Evolutionary conservation across 495 filamentous ascomycete species (phyloP), one percentile per base, ranked within the genome.

Genomic region (Penicillium waksmanii): DNA sequence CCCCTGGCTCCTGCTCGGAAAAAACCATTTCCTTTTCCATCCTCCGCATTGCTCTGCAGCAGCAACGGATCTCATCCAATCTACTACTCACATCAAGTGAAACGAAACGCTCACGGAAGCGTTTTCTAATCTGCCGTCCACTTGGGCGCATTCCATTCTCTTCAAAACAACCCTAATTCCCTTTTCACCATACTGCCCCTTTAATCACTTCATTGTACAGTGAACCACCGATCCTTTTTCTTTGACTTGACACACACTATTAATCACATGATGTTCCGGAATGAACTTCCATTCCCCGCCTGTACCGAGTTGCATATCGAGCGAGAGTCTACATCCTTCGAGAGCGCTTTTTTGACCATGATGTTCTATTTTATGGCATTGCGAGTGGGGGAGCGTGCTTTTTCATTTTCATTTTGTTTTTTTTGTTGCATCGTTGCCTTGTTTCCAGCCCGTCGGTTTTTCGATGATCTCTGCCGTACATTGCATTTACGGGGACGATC

Each of bases 151-250:
- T 66, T 69, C 71, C 64, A 63, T 67, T 65, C 68, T 60, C 44
- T 64, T 68, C 51, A 47, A 55, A 47, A 12, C 11, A 12, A 12
- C 36, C 54, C 56, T 63, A 59, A 62, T 68, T 62, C 53, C 53
- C 51, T 65, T 62, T 62, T 63, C 54, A 51, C 61, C 38, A 55
- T 75, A 77, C 62, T 57, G 64, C 69, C 67, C 65, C 11, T 75
- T 78, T 76, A 74, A 77, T 78, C 68, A 61, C 57, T 69, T 72
- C 65, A 49, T 46, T 78, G 73, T 78, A 75, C 70, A 77, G 60
- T 53, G 53, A 19, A 31, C 27, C 36, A 5, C 17, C 15, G 36
- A 52, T 42, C 19, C 31, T 49, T 53, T 42, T 31, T 31, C 27
- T 31, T 31, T 31, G 27, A 31, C 27, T 31, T 31, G 6, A 31